phyloP scores from a whole-genome alignment of 352 stramenopile genomes.

The Phytophthora colocasiae region DNA sequence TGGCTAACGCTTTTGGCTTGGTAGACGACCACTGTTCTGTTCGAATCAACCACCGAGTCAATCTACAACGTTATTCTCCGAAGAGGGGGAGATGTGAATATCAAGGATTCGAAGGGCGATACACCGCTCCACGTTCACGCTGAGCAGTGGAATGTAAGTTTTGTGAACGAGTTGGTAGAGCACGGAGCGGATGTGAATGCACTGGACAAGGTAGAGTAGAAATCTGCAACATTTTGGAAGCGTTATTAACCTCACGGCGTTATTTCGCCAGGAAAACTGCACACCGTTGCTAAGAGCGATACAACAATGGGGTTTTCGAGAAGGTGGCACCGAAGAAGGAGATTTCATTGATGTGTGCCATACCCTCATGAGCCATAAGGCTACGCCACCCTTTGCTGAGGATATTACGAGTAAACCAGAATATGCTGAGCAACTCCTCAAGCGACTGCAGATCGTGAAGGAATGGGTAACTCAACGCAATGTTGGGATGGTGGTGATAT shows the following conservation, averaged over 20 bases:
- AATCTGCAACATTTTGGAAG: too few relatives aligned
- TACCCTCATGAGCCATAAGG: slow-evolving; percentile 34
- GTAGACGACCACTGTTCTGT: slow-evolving; percentile 33
- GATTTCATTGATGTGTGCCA: slow-evolving; percentile 40
- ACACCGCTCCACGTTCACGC: slow-evolving; percentile 34
- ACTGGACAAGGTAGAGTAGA: slow-evolving; percentile 20
- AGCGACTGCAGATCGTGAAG: slow-evolving; percentile 29
- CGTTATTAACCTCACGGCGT: neutral
- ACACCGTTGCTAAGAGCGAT: slow-evolving; percentile 27
- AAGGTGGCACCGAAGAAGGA: slow-evolving; percentile 27
- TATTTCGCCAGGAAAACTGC: slow-evolving; percentile 20
- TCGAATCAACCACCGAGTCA: slow-evolving; percentile 31
- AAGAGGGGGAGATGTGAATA: slow-evolving; percentile 28
- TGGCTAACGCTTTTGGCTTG: neutral
- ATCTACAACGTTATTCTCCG: slow-evolving; percentile 29
- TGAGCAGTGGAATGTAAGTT: slow-evolving; percentile 28
- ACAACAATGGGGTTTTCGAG: slow-evolving; percentile 25
- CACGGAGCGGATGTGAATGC: slow-evolving; percentile 33
- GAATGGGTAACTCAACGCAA: slow-evolving; percentile 30
- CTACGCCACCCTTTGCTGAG: slow-evolving; percentile 3
- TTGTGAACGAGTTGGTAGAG: slow-evolving; percentile 28
- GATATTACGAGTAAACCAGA: slow-evolving; percentile 2
- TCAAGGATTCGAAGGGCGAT: slow-evolving; percentile 30
- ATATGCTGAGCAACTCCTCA: slow-evolving; percentile 15
- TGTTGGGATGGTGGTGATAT: slow-evolving; percentile 22